A percentile compares a stretch with the other conserved stretches of the same genome.
These are phyloP conservation scores for Exidia glandulosa DNA, from an alignment of 768 basidiomycete genomes.

Conservation along the genomic window DNA sequence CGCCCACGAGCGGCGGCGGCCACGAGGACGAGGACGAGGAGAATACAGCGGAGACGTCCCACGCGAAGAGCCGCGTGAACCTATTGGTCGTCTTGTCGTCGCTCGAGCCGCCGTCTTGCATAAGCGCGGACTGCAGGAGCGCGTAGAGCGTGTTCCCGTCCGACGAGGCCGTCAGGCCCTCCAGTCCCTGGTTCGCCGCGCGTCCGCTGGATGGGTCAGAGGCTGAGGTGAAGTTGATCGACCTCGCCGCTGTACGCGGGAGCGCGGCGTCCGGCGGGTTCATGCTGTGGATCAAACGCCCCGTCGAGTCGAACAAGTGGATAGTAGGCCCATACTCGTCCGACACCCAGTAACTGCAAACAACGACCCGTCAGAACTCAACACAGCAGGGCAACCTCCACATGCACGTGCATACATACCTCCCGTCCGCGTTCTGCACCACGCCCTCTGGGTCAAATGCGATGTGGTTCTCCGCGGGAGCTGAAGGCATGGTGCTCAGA, in stretches of 20 bases:
- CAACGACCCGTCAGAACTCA: not conserved
- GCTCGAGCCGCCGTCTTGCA: constrained; percentile 53
- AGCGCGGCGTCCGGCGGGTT: constrained; percentile 47
- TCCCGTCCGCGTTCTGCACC: constrained; percentile 46
- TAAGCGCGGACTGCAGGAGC: constrained; percentile 49
- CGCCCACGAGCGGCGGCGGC: constrained; percentile 30
- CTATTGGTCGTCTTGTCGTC: constrained; percentile 35
- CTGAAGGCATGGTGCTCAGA: constrained; percentile 17
- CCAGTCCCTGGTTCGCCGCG: constrained; percentile 44
- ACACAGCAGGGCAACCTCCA: too few relatives aligned
- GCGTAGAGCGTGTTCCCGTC: constrained; percentile 42
- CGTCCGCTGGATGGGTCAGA: constrained; percentile 42
- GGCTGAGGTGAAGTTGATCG: constrained; percentile 41
- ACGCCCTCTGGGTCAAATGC: constrained; percentile 50
- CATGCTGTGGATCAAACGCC: constrained; percentile 43
- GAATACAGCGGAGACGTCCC: constrained; percentile 29
- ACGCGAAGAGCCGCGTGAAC: constrained; percentile 47
- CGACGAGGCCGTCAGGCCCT: constrained; percentile 44
- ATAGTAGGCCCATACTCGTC: constrained; percentile 65
- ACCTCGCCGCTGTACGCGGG: constrained; percentile 33
- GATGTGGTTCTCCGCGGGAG: constrained; percentile 24
- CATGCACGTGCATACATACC: too few relatives aligned
- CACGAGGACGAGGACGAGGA: not conserved
- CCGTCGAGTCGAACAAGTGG: constrained; percentile 38
- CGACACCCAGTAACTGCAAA: constrained; percentile 44